Conservation (phyloP, 441 rosid species). For the Pelargonium citronellum region DNA sequence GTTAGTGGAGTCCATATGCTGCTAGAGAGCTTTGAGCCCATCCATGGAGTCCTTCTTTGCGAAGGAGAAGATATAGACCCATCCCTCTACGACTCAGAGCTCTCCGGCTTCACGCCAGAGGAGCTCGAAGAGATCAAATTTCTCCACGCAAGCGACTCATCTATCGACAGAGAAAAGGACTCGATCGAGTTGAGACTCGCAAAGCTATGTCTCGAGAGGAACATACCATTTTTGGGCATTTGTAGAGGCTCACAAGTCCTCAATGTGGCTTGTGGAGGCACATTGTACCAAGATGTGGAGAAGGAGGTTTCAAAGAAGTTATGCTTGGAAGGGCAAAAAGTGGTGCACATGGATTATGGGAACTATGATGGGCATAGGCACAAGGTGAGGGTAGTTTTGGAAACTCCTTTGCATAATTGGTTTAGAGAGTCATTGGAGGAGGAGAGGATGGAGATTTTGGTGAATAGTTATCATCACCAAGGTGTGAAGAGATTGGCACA, state of each 20-base stretch:
- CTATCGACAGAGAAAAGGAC: constrained; percentile 67
- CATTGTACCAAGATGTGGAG: constrained; percentile 64
- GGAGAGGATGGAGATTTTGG: constrained; percentile 45
- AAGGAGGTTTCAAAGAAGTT: constrained; percentile 36
- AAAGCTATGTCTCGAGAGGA: constrained; percentile 62
- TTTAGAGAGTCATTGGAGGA: constrained; percentile 37
- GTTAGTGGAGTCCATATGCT: constrained; percentile 71
- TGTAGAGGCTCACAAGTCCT: constrained; percentile 86
- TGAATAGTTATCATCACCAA: constrained; percentile 86
- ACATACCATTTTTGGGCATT: constrained; percentile 72
- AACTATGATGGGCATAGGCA: constrained; percentile 54
- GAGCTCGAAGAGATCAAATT: constrained; percentile 56
- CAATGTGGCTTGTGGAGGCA: constrained; percentile 79
- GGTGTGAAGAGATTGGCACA: constrained; percentile 66
- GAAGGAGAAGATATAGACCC: constrained; percentile 85
- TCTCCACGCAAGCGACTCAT: constrained; percentile 52
- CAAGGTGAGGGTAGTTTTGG: constrained; percentile 29
- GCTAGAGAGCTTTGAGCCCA: constrained; percentile 74
- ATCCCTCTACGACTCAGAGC: constrained; percentile 48
- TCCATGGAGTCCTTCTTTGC: constrained; percentile 61
- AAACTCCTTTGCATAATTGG: constrained; percentile 47
- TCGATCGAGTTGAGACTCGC: constrained; percentile 62
- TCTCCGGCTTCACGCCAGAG: constrained; percentile 40
- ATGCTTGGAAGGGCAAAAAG: constrained; percentile 20
- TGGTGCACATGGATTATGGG: constrained; percentile 38